Conservation (phyloP, 345 rosid genomes). For the Eucalyptus erythrocorys region DNA sequence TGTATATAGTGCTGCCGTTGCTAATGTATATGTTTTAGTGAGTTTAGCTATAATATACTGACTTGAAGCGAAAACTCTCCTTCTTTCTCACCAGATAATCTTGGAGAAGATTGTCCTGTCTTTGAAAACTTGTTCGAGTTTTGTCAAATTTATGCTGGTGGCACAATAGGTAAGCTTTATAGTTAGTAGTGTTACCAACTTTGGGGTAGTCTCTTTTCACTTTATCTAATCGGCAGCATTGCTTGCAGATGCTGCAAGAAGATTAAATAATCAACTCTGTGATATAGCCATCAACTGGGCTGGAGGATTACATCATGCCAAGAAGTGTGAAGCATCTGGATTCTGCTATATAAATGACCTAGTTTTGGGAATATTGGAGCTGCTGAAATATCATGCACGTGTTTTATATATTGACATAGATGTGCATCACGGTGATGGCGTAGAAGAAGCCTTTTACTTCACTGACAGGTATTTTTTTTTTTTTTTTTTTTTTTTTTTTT, state of each 20-base stretch:
- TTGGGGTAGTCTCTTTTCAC: background rate
- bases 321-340: conserved; percentile 95
- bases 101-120: conserved; percentile 98
- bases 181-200: background rate
- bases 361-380: conserved; percentile 91
- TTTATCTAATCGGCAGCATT: background rate
- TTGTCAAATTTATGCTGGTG: conserved; percentile 97
- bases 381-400: conserved; percentile 82
- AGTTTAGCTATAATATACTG: background rate
- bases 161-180: conserved; percentile 68
- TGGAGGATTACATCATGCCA: conserved; percentile 97
- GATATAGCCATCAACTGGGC: conserved; percentile 99
- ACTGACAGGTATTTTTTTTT: conserved; percentile 63
- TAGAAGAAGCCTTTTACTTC: conserved; percentile 97
- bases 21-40: background rate
- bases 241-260: conserved; percentile 76
- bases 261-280: conserved; percentile 85
- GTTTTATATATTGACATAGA: conserved; percentile 90
- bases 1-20: background rate
- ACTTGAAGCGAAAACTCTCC: background rate
- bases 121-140: conserved; percentile 91
- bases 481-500: background rate
- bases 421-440: conserved; percentile 99
- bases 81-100: conserved; percentile 46
- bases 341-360: conserved; percentile 97